Base-by-base conservation (phyloP, 306 rosid genomes). In the Trichosanthes cucumerina region DNA sequence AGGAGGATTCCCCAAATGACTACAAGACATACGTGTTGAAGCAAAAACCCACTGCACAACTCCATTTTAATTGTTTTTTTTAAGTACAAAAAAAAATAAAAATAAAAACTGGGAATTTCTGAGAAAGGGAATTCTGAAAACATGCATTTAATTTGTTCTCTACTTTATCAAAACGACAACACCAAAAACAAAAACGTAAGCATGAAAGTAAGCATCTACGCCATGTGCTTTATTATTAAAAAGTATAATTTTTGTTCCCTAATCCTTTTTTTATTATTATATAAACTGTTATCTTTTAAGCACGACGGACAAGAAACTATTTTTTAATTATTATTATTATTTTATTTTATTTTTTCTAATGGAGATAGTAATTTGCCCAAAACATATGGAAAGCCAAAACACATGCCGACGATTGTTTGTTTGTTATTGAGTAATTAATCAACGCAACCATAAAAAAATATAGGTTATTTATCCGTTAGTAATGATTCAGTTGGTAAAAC, bases 401-500 rank as follows among this genome's bases (percentile, higher is more conserved):
- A 52, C n/a, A 39, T 65, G 81, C 88, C 86, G 77, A 72, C 77
- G 38, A 47, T 72, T 26, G 3, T 46, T 72, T 72, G 77, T 72
- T 14, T 71, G 56, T 44, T 44, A 24, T 78, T 80, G 82, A 10
- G 19, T 41, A 69, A 69, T 41, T 41, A 69, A 41, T 69, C 75
- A 69, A 69, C n/a, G 0, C 4, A n/a, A 68, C 50, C 16, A 66
- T 39, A 3, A 66, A 66, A 63, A 6, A 63, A 1, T 6, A 7
- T 13, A 6, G 2, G 3, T 65, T 38, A 10, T 39, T 38, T 66
- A 39, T 39, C 50, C 18, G 0, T 39, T n/a, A 38, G 3, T 39
- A 18, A 66, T 4, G 28, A 41, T 66, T 66, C 9, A 69, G 19
- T n/a, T 10, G 5, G 5, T 11, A 10, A 10, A 21, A 39, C 7